A percentile compares a stretch with the other conserved stretches of the same genome.
Evolutionary conservation across 2,329 filamentous ascomycete species (phyloP).

Genomic region (Lasiodiplodia citricola): DNA sequence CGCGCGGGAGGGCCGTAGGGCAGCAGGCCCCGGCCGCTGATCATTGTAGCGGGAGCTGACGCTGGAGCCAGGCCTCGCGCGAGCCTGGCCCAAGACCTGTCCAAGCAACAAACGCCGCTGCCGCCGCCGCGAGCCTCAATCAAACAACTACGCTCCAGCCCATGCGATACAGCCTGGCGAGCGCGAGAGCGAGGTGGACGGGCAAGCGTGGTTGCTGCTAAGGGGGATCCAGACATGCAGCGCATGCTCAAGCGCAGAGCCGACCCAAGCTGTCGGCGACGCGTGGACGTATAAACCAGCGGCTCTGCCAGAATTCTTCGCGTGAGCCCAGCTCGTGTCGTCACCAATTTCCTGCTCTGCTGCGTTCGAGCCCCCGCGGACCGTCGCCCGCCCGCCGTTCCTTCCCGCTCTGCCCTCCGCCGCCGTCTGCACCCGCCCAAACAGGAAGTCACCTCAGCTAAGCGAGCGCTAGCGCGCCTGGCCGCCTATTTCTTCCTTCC

Average conservation of each 20-base stretch:
- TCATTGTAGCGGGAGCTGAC: conserved; percentile 1
- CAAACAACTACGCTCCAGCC: conserved; percentile 11
- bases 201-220: neutral
- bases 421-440: neutral
- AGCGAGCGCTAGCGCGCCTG: conserved; percentile 13
- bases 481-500: neutral
- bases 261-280: conserved; percentile 15
- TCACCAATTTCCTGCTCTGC: neutral
- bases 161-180: neutral
- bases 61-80: conserved; percentile 1
- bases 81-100: conserved; percentile 9
- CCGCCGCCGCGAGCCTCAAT: conserved; percentile 2
- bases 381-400: neutral
- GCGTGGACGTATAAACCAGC: conserved; percentile 12
- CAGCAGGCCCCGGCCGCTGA: conserved; percentile 7
- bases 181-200: neutral
- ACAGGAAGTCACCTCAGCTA: neutral
- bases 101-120: conserved; percentile 9
- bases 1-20: neutral
- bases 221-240: conserved; percentile 16
- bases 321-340: neutral
- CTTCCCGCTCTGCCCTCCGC: neutral
- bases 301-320: conserved; percentile 1
- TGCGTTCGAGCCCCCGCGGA: conserved; percentile 1
- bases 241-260: conserved; percentile 20